phyloP scores from a whole-genome alignment of 106 monocot genomes.

The Dioscorea alata region DNA sequence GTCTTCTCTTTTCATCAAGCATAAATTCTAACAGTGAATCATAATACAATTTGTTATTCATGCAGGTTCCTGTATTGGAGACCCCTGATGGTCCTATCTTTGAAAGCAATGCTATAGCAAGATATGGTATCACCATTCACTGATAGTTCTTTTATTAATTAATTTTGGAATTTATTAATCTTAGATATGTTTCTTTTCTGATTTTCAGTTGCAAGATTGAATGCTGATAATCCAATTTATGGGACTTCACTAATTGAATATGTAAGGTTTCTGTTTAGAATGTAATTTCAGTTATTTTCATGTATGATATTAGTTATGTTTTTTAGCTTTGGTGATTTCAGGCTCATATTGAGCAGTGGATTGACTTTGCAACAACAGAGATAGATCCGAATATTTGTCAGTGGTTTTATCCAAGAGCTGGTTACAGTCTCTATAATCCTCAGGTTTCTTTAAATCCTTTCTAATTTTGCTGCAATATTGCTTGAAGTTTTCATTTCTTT shows the following conservation, averaged over 20 bases:
- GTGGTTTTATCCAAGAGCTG: conserved; percentile 71
- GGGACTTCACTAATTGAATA: conserved; percentile 79
- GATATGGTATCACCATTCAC: conserved; percentile 46
- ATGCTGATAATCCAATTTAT: conserved; percentile 63
- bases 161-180: background rate
- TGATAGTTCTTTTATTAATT: background rate
- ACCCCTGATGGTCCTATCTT: conserved; percentile 85
- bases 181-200: background rate
- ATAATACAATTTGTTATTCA: background rate
- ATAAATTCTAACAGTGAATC: background rate
- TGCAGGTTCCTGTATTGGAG: conserved; percentile 86
- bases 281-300: background rate
- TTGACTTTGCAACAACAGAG: conserved; percentile 69
- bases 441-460: conserved; percentile 20
- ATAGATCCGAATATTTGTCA: conserved; percentile 48
- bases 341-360: conserved; percentile 87
- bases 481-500: too few species aligned
- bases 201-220: conserved; percentile 61
- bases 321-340: conserved; percentile 3
- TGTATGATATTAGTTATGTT: background rate
- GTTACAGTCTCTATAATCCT: conserved; percentile 40
- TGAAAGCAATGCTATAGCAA: conserved; percentile 89
- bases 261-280: conserved; percentile 33
- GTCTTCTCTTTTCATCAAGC: background rate
- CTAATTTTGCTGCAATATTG: too few species aligned